phyloP scores from a whole-genome alignment of 192 early-diverging fungal genomes.

The Rhizophagus clarus region DNA sequence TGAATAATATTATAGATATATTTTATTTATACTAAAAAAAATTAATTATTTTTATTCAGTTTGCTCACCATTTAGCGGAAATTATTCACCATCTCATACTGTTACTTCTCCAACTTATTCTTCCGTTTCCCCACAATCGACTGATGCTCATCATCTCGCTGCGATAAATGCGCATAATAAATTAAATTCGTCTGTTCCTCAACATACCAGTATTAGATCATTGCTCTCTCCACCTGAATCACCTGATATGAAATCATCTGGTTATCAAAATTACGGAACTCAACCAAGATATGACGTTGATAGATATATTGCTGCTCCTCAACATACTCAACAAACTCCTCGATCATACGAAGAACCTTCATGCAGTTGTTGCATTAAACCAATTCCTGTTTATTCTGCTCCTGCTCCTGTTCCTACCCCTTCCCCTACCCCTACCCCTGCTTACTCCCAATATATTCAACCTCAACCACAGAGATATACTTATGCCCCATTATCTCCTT shows the following conservation, averaged over 20 bases:
- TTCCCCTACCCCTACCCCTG: background rate
- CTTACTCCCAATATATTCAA: background rate
- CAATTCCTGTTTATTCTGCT: background rate
- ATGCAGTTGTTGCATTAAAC: background rate
- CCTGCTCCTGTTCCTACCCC: background rate
- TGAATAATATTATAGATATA: background rate
- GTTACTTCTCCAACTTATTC: background rate
- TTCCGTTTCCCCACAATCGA: background rate
- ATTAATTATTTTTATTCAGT: background rate
- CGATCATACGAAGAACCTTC: background rate
- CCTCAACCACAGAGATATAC: background rate
- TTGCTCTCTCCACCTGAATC: slow-evolving; percentile 9
- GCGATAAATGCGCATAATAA: background rate
- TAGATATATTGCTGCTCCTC: background rate
- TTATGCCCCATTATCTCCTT: background rate
- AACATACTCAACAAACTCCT: background rate
- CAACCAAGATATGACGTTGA: background rate
- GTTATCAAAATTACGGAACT: background rate
- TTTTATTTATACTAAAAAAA: background rate
- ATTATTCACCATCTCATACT: background rate
- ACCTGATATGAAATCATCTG: slow-evolving; percentile 6
- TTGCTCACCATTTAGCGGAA: background rate
- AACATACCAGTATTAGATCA: background rate
- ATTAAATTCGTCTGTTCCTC: background rate
- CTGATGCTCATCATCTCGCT: background rate